phyloP scores from a whole-genome alignment of 1,139 yeast genomes.

The Suhomyces panamericanus region DNA sequence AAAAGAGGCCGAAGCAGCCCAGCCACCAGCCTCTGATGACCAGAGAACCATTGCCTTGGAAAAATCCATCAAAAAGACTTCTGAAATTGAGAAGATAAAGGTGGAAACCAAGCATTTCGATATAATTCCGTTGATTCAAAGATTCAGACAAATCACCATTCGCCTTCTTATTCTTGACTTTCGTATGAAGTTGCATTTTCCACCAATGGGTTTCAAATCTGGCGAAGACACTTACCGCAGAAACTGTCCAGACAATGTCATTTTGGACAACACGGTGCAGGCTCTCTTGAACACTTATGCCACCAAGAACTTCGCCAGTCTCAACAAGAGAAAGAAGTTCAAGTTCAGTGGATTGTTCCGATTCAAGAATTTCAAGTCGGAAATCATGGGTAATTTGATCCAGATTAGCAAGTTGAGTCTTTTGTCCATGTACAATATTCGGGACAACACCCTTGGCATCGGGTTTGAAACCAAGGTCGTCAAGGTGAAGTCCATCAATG shows the following conservation, averaged over 20 bases:
- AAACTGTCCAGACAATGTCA: constrained; percentile 30
- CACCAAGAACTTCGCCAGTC: constrained; percentile 24
- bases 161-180: constrained; percentile 37
- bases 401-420: constrained; percentile 32
- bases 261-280: constrained; percentile 26
- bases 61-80: not conserved
- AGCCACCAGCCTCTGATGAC: not conserved
- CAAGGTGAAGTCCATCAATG: constrained; percentile 39
- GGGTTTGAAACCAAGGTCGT: constrained; percentile 30
- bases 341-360: constrained; percentile 25
- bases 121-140: constrained; percentile 8
- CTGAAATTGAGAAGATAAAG: not conserved
- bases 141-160: constrained; percentile 23
- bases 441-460: constrained; percentile 23
- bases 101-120: constrained; percentile 1
- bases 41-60: constrained; percentile 3
- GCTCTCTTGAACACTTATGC: constrained; percentile 31
- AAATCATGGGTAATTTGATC: constrained; percentile 35
- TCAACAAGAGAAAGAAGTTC: constrained; percentile 11
- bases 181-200: constrained; percentile 32
- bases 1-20: not conserved
- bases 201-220: constrained; percentile 25
- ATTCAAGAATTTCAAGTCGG: constrained; percentile 32
- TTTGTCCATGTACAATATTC: constrained; percentile 29
- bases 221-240: constrained; percentile 26